Evolutionary conservation across 1,139 yeast genomes (phyloP), one percentile per base, ranked within the genome.

Genomic region (Suhomyces ambrosiae): DNA sequence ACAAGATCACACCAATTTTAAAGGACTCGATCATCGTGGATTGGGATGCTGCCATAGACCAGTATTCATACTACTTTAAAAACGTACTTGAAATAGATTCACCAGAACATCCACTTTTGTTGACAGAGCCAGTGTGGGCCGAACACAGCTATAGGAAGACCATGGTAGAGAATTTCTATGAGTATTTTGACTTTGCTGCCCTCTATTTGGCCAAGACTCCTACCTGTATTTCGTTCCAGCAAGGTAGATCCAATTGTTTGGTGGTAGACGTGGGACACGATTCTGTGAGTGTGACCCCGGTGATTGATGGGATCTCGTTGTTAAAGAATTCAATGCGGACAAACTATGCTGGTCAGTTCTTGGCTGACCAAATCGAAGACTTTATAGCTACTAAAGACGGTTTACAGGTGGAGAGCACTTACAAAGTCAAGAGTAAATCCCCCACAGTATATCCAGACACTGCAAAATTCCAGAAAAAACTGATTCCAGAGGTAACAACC

Each of bases 211-310:
- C 90, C 21, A 86, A 90, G 44, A 74, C 83, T 3, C 95, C 97
- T 12, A 87, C 95, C 0, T 87, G 96, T 63, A 82, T 88, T 1
- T 82, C 96, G 5, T 92, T 92, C 64, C 95, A 96, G 15, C 86
- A 87, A 50, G 97, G 97, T 3, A 78, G 96, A 58, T 92, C 96
- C 29, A 88, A 86, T 49, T 95, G 97, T 54, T 68, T 92, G 37
- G 94, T 94, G 23, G 95, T 94, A 27, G 97, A 94, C 60, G 66
- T 90, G 29, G 98, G 99, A 2, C 95, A 89, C 53, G 90, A 86
- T 49, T 68, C 85, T 2, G 74, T 82, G 11, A 80, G 92, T 38
- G 95, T 86, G 2, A 86, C 96, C 1, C 97, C 99, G 0, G 94
- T 92, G 3, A 79, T 90, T 37, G 99, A 92, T 62, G 98, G 98